phyloP scores from a whole-genome alignment of 192 early-diverging fungal genomes.

The Funneliformis geosporum region DNA sequence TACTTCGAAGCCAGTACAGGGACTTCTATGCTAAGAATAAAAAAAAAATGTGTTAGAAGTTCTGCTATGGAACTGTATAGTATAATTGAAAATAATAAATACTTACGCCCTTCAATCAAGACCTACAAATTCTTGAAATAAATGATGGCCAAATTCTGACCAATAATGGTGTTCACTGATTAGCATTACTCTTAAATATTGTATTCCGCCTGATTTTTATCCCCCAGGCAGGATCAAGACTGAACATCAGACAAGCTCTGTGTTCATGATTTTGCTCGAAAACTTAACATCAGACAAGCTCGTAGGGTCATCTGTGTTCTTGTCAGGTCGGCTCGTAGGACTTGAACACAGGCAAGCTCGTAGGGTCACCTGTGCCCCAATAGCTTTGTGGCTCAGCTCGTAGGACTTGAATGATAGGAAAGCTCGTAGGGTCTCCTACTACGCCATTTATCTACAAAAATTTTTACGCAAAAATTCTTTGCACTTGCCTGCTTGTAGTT shows the following conservation, averaged over 20 bases:
- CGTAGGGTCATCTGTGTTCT: slow-evolving; percentile 29
- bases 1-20: neutral
- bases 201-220: slow-evolving; percentile 7
- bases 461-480: neutral
- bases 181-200: no score
- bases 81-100: neutral
- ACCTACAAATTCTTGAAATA: slow-evolving; percentile 28
- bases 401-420: neutral
- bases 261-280: no score
- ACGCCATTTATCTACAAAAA: slow-evolving; percentile 11
- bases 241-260: neutral
- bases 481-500: slow-evolving; percentile 24
- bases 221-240: slow-evolving; percentile 18
- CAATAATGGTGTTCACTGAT: slow-evolving; percentile 25
- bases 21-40: slow-evolving; percentile 9
- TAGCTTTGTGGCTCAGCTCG: slow-evolving; percentile 20
- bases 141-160: slow-evolving; percentile 22
- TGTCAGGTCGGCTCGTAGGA: slow-evolving; percentile 17
- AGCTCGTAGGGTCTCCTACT: slow-evolving; percentile 16
- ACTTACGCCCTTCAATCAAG: slow-evolving; percentile 19
- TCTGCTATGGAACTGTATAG: slow-evolving; percentile 2
- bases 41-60: neutral
- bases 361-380: slow-evolving; percentile 29
- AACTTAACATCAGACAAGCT: slow-evolving; percentile 24
- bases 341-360: slow-evolving; percentile 27